These are phyloP conservation scores for Blastomyces silverae DNA, from an alignment of 2,329 filamentous ascomycete genomes.

Conservation along the genomic window DNA sequence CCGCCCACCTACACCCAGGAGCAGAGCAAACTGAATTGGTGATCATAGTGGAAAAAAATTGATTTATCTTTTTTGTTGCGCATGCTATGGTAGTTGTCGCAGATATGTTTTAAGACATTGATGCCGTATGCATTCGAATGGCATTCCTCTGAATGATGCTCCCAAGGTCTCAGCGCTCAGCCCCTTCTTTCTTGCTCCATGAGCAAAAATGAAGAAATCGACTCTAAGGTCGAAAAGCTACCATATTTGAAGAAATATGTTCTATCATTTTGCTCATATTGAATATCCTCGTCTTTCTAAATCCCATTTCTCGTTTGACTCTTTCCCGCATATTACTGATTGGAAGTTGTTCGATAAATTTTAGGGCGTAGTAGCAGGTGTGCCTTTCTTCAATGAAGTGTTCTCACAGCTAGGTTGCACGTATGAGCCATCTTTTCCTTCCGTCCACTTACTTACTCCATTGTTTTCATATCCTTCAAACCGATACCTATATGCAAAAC, in stretches of 20 bases:
- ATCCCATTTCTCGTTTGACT: background rate
- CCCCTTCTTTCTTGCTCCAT: background rate
- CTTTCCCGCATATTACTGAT: background rate
- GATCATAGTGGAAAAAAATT: background rate
- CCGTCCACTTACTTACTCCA: background rate
- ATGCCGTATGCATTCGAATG: background rate
- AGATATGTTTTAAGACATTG: background rate
- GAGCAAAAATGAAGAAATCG: background rate
- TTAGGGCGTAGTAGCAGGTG: constrained; percentile 77
- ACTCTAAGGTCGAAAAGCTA: background rate
- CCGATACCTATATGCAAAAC: background rate
- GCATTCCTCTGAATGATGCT: no score
- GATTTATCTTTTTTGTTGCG: background rate
- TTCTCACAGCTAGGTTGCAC: constrained; percentile 83
- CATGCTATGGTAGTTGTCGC: background rate
- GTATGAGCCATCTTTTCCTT: constrained; percentile 36
- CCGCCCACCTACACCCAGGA: background rate
- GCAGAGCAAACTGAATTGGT: background rate
- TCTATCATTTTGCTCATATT: background rate
- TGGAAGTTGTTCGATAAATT: background rate
- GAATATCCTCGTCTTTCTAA: background rate
- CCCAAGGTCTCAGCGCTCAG: background rate
- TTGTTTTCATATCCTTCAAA: background rate
- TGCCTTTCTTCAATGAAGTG: constrained; percentile 93
- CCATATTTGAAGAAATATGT: background rate